Evolutionary conservation across 2,329 filamentous ascomycete species (phyloP), one percentile per base, ranked within the genome.

Genomic region (Nakataea oryzae): DNA sequence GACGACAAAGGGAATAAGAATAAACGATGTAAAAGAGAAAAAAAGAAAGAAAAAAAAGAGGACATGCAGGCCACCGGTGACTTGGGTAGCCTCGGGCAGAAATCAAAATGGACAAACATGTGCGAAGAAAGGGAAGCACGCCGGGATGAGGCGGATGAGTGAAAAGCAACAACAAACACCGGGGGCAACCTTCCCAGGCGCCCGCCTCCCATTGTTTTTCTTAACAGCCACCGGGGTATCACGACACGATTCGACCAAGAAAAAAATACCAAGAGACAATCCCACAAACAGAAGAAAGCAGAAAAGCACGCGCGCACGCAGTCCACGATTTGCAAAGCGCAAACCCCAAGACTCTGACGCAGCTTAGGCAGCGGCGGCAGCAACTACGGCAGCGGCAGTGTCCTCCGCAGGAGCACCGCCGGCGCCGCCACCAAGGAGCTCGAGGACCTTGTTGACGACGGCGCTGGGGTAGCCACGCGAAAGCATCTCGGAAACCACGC

Each of bases 391-490:
- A 14, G 57, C 54, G 56, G 68, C 70, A 62, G 77, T 76, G 63
- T 80, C 78, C 54, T 76, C 75, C 56, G 70, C 72, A 30, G 76
- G 74, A 50, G 70, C 72, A n/a, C 77, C 78, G 54, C 87, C 87
- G 54, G 70, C 71, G 21, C 78, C 78, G 63, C 83, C 84, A 56
- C 88, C 87, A 54, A 99, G 86, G 61, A 99, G 83, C 75, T 97
- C 95, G 55, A 95, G 81, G 64, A 97, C 93, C 82, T 97, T 97
- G 76, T 89, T 90, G 57, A 93, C 89, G 17, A 99, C 95, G 6
- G 95, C 93, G 65, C 86, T 85, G 58, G 95, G 95, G 71, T 97
- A 99, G 54, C 93, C 93, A 63, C 95, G 85, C 58, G 86, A 87
- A 47, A 97, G 81, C 84, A 97, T 97, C 80, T 99, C 95, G 62